Evolutionary conservation across 2,329 filamentous ascomycete genomes (phyloP).

Genomic region (Xylariaceae sp.): DNA sequence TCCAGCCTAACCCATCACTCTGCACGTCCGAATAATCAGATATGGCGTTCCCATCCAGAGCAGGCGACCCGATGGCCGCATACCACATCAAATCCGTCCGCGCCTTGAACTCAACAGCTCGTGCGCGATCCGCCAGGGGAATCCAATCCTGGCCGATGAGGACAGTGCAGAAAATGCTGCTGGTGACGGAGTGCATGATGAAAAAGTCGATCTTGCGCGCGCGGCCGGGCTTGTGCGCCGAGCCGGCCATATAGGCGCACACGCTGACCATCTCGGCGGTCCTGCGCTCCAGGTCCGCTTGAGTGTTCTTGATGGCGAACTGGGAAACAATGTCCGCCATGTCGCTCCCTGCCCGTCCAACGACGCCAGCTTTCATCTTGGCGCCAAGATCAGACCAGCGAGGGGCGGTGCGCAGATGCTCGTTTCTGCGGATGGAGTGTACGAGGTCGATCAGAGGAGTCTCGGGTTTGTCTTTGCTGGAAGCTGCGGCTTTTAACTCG

Average conservation of each 20-base stretch:
- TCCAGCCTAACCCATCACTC: slow-evolving; percentile 27
- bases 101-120: slow-evolving; percentile 65
- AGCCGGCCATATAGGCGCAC: slow-evolving; percentile 22
- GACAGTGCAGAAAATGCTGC: slow-evolving; percentile 31
- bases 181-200: slow-evolving; percentile 36
- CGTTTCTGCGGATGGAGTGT: slow-evolving; percentile 36
- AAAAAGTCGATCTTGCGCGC: slow-evolving; percentile 68
- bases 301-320: slow-evolving; percentile 39
- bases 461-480: background rate
- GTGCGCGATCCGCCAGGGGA: slow-evolving; percentile 41
- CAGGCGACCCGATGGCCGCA: slow-evolving; percentile 52
- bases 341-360: slow-evolving; percentile 52
- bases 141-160: slow-evolving; percentile 34
- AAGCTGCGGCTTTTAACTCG: slow-evolving; percentile 10
- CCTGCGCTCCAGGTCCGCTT: slow-evolving; percentile 39
- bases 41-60: slow-evolving; percentile 22
- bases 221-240: slow-evolving; percentile 51
- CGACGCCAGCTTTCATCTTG: slow-evolving; percentile 61
- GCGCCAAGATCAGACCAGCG: slow-evolving; percentile 27
- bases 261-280: slow-evolving; percentile 29
- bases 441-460: slow-evolving; percentile 19
- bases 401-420: slow-evolving; percentile 49
- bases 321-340: slow-evolving; percentile 57
- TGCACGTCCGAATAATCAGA: slow-evolving; percentile 13
- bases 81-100: slow-evolving; percentile 64